phyloP scores from a whole-genome alignment of 495 filamentous ascomycete species.

The Aspergillus conjunctus region DNA sequence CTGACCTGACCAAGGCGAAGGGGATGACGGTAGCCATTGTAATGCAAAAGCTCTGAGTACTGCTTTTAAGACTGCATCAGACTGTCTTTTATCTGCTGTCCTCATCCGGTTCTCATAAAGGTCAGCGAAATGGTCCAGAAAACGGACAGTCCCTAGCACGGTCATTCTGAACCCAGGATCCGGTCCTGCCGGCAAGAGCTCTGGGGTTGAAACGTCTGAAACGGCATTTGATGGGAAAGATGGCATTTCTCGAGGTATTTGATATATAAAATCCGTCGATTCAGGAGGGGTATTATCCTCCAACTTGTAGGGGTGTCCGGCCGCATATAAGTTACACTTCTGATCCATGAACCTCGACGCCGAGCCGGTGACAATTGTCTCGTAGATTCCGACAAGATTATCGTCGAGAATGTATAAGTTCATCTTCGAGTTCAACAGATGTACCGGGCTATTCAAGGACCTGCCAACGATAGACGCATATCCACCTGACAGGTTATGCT shows the following conservation, averaged over 20 bases:
- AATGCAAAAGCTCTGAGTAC: constrained; percentile 26
- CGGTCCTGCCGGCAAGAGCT: background rate
- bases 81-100: constrained; percentile 14
- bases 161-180: constrained; percentile 12
- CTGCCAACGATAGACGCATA: background rate
- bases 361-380: constrained; percentile 27
- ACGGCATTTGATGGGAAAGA: background rate
- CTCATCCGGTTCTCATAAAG: constrained; percentile 31
- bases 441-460: constrained; percentile 26
- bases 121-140: constrained; percentile 34
- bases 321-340: constrained; percentile 27
- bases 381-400: constrained; percentile 23
- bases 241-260: too few species aligned
- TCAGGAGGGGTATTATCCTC: background rate
- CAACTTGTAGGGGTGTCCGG: constrained; percentile 23
- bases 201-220: background rate
- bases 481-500: background rate
- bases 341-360: constrained; percentile 29
- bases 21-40: constrained; percentile 27
- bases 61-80: constrained; percentile 26
- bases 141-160: constrained; percentile 25
- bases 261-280: background rate
- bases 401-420: constrained; percentile 26
- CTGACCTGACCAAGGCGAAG: background rate
- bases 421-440: constrained; percentile 30